Percentiles rank a stretch among this genome's conserved stretches.
Evolutionary conservation across 208 protist genomes (phyloP).

Genomic region (Polymyxa betae): DNA sequence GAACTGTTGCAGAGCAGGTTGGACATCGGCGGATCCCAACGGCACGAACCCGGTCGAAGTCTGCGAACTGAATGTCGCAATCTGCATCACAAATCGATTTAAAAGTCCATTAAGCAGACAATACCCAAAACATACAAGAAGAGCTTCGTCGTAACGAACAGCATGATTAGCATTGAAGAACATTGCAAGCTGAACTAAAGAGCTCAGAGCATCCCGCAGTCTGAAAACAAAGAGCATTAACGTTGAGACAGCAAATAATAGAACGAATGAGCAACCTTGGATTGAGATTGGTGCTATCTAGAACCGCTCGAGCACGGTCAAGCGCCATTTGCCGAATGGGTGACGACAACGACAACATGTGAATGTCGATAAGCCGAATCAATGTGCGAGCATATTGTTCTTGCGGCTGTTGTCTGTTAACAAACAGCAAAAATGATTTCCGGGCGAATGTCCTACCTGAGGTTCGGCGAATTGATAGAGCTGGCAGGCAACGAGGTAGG

Average conservation of each 20-base stretch:
- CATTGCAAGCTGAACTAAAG: conserved; percentile 12
- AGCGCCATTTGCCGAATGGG: conserved; percentile 4
- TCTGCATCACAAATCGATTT: no score
- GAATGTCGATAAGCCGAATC: not conserved
- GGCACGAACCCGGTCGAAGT: not conserved
- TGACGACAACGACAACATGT: not conserved
- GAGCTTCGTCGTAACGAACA: conserved; percentile 1
- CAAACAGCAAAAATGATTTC: not conserved
- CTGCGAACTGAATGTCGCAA: not conserved
- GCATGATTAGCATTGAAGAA: conserved; percentile 53
- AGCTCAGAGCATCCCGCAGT: not conserved
- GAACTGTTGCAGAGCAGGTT: not conserved
- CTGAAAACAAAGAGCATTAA: not conserved
- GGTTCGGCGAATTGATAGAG: conserved; percentile 32
- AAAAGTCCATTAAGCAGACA: no score
- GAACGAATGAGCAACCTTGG: not conserved
- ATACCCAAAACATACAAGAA: not conserved
- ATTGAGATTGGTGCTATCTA: not conserved
- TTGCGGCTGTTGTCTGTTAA: not conserved
- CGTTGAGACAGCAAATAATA: not conserved
- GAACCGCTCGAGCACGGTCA: not conserved
- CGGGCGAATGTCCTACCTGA: conserved; percentile 10
- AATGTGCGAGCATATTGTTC: conserved; percentile 18
- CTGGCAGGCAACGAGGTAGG: conserved; percentile 22
- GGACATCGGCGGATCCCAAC: not conserved